These are phyloP conservation scores for Neocatenulostroma microsporum DNA, from an alignment of 2,329 filamentous ascomycete genomes.

Conservation along the genomic window DNA sequence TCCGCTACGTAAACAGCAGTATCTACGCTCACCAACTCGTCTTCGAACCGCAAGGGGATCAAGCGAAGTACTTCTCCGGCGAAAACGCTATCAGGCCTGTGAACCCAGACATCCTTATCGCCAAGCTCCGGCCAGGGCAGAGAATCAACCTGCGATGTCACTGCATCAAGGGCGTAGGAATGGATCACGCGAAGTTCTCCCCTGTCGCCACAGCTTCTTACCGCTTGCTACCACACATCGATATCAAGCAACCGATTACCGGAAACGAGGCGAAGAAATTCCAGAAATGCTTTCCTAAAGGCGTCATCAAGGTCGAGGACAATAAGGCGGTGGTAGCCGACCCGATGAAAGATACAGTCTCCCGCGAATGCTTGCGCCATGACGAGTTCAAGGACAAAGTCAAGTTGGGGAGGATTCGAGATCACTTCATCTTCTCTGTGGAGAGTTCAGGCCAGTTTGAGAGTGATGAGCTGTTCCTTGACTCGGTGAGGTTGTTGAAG, in stretches of 20 bases:
- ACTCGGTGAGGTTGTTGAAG: constrained; percentile 78
- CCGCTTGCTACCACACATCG: constrained; percentile 79
- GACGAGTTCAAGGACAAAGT: constrained; percentile 93
- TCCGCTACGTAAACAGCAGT: constrained; percentile 78
- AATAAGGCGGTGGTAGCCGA: constrained; percentile 80
- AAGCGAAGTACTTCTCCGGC: constrained; percentile 57
- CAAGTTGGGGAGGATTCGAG: constrained; percentile 76
- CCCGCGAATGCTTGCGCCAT: constrained; percentile 83
- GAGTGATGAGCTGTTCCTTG: constrained; percentile 87
- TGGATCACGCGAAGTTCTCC: constrained; percentile 94
- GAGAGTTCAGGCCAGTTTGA: constrained; percentile 95
- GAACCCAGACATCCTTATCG: constrained; percentile 88
- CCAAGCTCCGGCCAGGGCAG: constrained; percentile 88
- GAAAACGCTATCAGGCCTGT: constrained; percentile 62
- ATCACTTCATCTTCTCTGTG: constrained; percentile 95
- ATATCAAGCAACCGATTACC: constrained; percentile 73
- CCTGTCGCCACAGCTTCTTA: constrained; percentile 94
- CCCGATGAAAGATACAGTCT: constrained; percentile 90
- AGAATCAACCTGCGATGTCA: constrained; percentile 80
- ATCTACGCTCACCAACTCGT: constrained; percentile 51
- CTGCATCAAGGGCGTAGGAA: constrained; percentile 87
- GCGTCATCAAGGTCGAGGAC: constrained; percentile 79
- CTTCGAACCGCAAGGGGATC: constrained; percentile 65
- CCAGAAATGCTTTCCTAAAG: constrained; percentile 75
- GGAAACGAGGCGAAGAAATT: constrained; percentile 86